Percentiles rank a stretch among this genome's conserved stretches.
phyloP scores from a whole-genome alignment of 495 filamentous ascomycete species.

The Penicillium paxilli region DNA sequence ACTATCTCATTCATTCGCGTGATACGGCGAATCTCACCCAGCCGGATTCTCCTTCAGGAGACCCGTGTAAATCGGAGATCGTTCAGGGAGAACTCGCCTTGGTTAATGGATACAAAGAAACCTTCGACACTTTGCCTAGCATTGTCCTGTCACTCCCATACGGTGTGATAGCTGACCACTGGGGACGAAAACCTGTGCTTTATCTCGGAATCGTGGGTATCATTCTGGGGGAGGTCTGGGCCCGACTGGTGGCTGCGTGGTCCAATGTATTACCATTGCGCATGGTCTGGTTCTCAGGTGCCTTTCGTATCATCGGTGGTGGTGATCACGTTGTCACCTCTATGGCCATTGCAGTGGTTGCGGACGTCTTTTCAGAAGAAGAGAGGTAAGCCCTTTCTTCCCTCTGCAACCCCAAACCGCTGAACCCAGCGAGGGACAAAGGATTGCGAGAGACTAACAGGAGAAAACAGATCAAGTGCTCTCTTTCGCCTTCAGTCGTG shows the following conservation, averaged over 20 bases:
- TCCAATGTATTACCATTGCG: slow-evolving; percentile 30
- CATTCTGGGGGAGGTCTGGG: slow-evolving; percentile 30
- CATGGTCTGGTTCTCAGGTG: slow-evolving; percentile 29
- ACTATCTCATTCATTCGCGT: slow-evolving; percentile 21
- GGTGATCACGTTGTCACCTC: slow-evolving; percentile 24
- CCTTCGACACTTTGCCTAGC: slow-evolving; percentile 38
- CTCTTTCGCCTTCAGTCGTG: slow-evolving; percentile 27
- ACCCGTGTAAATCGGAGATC: slow-evolving; percentile 40
- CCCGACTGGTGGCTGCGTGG: slow-evolving; percentile 33
- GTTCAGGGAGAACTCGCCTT: slow-evolving; percentile 46
- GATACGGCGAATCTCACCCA: background rate
- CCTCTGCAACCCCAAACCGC: no score
- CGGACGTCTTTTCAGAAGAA: slow-evolving; percentile 33
- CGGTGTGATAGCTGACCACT: slow-evolving; percentile 39
- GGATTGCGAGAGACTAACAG: background rate
- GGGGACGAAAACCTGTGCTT: slow-evolving; percentile 45
- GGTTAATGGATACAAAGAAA: slow-evolving; percentile 42
- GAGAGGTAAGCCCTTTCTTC: slow-evolving; percentile 25
- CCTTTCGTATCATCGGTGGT: slow-evolving; percentile 31
- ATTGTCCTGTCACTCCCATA: slow-evolving; percentile 35
- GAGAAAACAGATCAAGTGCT: slow-evolving; percentile 19
- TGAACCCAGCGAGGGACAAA: no score
- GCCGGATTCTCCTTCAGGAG: background rate
- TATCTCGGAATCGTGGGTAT: slow-evolving; percentile 35
- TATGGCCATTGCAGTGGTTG: slow-evolving; percentile 28